These are phyloP conservation scores for Bruguiera gymnorhiza DNA, from an alignment of 345 rosid genomes.

Conservation along the genomic window DNA sequence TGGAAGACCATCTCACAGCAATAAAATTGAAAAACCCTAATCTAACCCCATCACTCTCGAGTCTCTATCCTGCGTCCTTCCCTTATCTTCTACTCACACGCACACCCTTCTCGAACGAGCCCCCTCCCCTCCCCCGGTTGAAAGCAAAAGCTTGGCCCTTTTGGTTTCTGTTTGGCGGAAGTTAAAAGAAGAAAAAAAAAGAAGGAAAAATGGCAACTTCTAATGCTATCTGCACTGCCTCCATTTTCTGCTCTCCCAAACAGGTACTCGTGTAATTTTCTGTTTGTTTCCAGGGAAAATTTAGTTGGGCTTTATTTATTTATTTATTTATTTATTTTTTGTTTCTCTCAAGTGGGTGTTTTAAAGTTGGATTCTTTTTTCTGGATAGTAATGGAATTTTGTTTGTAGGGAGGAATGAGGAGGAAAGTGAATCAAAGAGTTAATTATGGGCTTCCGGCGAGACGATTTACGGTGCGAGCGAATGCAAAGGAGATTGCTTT, in stretches of 20 bases:
- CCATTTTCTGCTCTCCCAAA: slow-evolving; percentile 19
- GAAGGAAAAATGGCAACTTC: slow-evolving; percentile 12
- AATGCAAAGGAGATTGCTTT: slow-evolving; percentile 84
- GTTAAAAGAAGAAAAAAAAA: too few relatives aligned
- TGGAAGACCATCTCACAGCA: not conserved
- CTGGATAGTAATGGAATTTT: not conserved
- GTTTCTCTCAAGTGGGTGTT: not conserved
- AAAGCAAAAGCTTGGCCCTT: not conserved
- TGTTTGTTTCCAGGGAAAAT: too few relatives aligned
- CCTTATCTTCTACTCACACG: not conserved
- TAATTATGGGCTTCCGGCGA: slow-evolving; percentile 41
- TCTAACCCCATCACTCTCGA: not conserved
- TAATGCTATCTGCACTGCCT: slow-evolving; percentile 18
- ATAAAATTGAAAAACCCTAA: not conserved
- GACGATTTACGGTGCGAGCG: slow-evolving; percentile 70
- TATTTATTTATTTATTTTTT: too few relatives aligned
- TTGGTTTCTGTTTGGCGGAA: not conserved
- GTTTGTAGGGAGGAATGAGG: slow-evolving; percentile 22
- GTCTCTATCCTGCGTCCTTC: not conserved
- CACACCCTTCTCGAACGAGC: too few relatives aligned
- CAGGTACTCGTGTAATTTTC: slow-evolving; percentile 4
- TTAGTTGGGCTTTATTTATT: too few relatives aligned
- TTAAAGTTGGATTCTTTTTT: not conserved
- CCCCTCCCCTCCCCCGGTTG: too few relatives aligned
- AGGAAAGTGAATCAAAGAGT: slow-evolving; percentile 57